Base-by-base conservation (phyloP, 768 basidiomycete genomes). In the Tricholoma matsutake region DNA sequence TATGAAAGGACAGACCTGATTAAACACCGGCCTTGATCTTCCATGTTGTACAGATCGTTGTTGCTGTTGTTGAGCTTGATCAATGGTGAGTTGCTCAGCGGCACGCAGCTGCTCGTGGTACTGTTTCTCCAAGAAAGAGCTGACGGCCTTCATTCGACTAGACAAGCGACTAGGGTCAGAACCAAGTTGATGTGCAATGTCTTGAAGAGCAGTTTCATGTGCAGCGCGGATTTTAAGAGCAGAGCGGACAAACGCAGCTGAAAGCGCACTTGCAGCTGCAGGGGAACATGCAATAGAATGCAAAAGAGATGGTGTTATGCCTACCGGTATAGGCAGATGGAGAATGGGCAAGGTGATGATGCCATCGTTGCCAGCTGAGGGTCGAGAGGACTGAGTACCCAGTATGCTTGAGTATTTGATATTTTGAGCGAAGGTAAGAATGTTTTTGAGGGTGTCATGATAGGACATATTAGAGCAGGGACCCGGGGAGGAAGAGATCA, bases 21-120 rank as follows among this genome's bases (percentile, higher is more conserved):
- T 63, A 25, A 65, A 65, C 1, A 45, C 41, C 1, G 59, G 61
- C 32, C 60, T 60, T 37, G 45, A 41, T 60, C 22, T 56, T 53
- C 34, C 28, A 55, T 16, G 28, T 4, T 39, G 16, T 3, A 14
- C 28, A 6, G 4, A 20, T 7, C 52, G 52, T 20, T 14, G 52
- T 31, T 53, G 28, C 18, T 52, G 28, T 11, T 25, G 22, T 25
- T 25, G 22, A 25, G 28, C 52, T 20, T 54, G 52, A 16, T 56
- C 55, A 10, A 34, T 39, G 22, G 55, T 20, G 5, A 14, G 32
- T 13, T 57, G 22, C 16, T 49, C 18, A 49, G 56, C 56, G 16
- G 13, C 14, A 10, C 16, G 31, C 2, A 57, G 3, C 22, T 49
- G 43, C 13, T 57, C 16, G 2, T 31, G 56, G 31, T 57, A 57